phyloP scores from a whole-genome alignment of 305 asterid species.

The Ajuga reptans region DNA sequence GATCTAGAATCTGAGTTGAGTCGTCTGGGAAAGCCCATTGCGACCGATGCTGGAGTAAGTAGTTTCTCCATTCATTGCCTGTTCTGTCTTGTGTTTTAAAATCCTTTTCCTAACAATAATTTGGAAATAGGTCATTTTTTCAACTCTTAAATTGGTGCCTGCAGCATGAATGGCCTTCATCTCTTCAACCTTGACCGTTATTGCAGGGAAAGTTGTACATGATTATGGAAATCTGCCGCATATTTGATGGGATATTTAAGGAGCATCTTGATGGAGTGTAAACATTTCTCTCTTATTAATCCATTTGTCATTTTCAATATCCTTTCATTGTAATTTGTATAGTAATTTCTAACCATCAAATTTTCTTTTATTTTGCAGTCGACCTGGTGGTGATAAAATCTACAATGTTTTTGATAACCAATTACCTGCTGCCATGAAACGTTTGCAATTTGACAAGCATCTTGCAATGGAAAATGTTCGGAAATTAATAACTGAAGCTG shows the following conservation, averaged over 20 bases:
- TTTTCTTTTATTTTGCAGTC: not conserved
- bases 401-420: no score
- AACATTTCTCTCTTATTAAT: constrained; percentile 14
- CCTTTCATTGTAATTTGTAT: not conserved
- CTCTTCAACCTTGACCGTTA: constrained; percentile 6
- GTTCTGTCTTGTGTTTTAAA: not conserved
- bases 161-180: constrained; percentile 7
- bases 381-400: no score
- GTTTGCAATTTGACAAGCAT: no score
- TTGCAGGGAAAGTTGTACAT: constrained; percentile 76
- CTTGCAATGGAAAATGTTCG: no score
- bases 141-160: not conserved
- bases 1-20: constrained; percentile 83
- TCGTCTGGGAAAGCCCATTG: constrained; percentile 92
- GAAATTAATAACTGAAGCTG: no score
- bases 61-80: constrained; percentile 9
- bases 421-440: no score
- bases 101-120: not conserved
- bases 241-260: constrained; percentile 60
- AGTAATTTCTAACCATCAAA: constrained; percentile 8
- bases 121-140: not conserved
- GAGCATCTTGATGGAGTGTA: constrained; percentile 82
- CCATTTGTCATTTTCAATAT: not conserved
- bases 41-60: constrained; percentile 95
- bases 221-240: constrained; percentile 76